Evolutionary conservation across 768 basidiomycete genomes (phyloP).

Genomic region (Boletus rufocinnamomeus): DNA sequence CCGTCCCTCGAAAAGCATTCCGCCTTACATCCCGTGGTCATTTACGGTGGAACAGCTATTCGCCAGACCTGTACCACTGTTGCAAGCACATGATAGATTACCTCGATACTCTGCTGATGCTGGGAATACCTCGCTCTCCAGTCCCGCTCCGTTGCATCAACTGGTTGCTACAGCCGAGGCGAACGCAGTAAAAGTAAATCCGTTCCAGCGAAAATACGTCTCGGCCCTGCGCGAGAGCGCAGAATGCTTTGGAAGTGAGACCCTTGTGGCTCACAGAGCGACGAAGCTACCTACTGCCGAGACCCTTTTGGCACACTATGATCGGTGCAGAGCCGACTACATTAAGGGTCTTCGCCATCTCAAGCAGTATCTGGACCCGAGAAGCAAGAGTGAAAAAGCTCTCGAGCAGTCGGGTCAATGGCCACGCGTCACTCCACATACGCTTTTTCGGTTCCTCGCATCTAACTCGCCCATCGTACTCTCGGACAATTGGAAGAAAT

Average conservation of each 20-base stretch:
- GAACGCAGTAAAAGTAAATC: conserved; percentile 13
- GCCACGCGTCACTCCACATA: conserved; percentile 31
- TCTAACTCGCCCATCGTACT: conserved; percentile 27
- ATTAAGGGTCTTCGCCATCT: not conserved
- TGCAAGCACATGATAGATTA: not conserved
- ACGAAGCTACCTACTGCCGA: too few species aligned
- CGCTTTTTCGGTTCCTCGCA: conserved; percentile 35
- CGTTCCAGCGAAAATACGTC: conserved; percentile 13
- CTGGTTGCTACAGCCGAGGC: conserved; percentile 7
- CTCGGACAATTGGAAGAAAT: too few species aligned
- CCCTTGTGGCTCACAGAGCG: too few species aligned
- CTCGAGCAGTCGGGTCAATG: too few species aligned
- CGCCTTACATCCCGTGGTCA: not conserved
- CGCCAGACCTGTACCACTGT: too few species aligned
- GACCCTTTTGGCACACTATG: too few species aligned
- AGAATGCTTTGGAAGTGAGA: too few species aligned
- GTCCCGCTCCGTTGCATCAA: not conserved
- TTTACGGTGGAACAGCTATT: not conserved
- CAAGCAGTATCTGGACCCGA: conserved; percentile 14
- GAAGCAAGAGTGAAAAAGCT: conserved; percentile 19
- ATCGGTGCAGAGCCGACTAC: conserved; percentile 11
- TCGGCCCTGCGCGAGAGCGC: too few species aligned
- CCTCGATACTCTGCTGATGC: not conserved
- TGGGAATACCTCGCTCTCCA: not conserved
- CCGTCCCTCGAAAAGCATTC: not conserved